Conservation (phyloP, 176 grass and related monocot genomes). For the Calamus simplicifolius region DNA sequence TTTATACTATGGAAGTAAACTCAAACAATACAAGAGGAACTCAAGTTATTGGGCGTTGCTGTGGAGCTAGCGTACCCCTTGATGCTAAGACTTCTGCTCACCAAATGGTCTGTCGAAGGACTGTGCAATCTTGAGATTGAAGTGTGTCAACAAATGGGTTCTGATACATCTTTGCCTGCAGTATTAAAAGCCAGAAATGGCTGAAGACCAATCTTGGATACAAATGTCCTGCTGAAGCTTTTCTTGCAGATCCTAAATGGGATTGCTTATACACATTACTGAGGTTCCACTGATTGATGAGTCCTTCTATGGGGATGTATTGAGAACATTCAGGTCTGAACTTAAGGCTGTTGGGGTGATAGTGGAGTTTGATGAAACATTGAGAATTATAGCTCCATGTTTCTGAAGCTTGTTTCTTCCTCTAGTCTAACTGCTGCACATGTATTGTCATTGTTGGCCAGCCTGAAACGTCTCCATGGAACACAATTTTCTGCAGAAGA, state of each 20-base stretch:
- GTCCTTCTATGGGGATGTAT: slow-evolving; percentile 34
- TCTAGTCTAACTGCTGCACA: slow-evolving; percentile 24
- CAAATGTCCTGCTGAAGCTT: slow-evolving; percentile 27
- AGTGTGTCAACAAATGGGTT: slow-evolving; percentile 20
- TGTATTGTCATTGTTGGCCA: slow-evolving; percentile 33
- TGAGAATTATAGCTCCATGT: slow-evolving; percentile 23
- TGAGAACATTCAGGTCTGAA: slow-evolving; percentile 37
- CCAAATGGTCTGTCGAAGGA: no score
- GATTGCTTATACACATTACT: slow-evolving; percentile 28
- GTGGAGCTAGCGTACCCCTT: slow-evolving; percentile 35
- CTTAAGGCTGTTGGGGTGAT: slow-evolving; percentile 35
- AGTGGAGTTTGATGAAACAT: slow-evolving; percentile 25
- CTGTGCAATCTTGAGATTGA: slow-evolving; percentile 41
- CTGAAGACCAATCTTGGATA: slow-evolving; percentile 61
- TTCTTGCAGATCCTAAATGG: slow-evolving; percentile 41
- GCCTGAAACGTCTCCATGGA: no score
- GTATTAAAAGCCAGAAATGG: slow-evolving; percentile 35
- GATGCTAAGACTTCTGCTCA: slow-evolving; percentile 8
- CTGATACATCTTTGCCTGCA: slow-evolving; percentile 17
- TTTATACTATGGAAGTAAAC: slow-evolving; percentile 31
- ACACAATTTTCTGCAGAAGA: slow-evolving; percentile 27
- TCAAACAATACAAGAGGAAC: slow-evolving; percentile 35
- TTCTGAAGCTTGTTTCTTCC: slow-evolving; percentile 13
- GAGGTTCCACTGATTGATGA: slow-evolving; percentile 40
- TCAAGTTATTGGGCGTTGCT: slow-evolving; percentile 56